phyloP scores from a whole-genome alignment of 2,329 filamentous ascomycete genomes.

The Lasiodiplodia sp. region DNA sequence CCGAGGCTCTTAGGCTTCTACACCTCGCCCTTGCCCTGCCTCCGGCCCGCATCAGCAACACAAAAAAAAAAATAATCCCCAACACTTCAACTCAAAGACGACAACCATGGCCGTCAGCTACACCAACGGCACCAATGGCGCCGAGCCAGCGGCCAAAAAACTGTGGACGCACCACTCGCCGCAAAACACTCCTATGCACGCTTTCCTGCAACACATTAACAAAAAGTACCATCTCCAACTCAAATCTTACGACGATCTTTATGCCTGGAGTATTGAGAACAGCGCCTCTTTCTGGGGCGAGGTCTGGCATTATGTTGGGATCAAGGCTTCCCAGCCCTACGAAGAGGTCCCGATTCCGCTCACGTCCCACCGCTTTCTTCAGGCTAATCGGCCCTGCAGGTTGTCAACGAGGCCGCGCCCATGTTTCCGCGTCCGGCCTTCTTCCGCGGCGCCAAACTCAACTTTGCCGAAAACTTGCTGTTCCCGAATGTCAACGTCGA shows the following conservation, averaged over 20 bases:
- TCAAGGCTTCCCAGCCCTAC: constrained; percentile 72
- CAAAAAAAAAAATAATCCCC: background rate
- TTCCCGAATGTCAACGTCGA: constrained; percentile 69
- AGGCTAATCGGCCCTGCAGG: constrained; percentile 54
- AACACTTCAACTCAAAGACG: background rate
- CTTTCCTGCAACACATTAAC: constrained; percentile 75
- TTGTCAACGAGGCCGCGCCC: constrained; percentile 69
- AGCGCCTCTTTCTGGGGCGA: constrained; percentile 83
- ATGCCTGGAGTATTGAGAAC: constrained; percentile 83
- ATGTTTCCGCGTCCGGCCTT: constrained; percentile 91
- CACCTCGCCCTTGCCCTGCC: constrained; percentile 6
- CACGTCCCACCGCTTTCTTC: background rate
- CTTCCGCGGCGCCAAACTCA: constrained; percentile 79
- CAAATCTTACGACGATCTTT: constrained; percentile 74
- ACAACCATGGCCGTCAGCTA: background rate
- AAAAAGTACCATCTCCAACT: constrained; percentile 69
- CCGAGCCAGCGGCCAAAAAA: constrained; percentile 2
- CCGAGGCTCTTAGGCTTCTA: background rate
- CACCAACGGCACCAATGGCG: constrained; percentile 21
- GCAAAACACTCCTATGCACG: constrained; percentile 72
- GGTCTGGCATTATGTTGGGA: constrained; percentile 81
- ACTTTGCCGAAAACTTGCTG: constrained; percentile 95
- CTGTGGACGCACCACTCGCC: constrained; percentile 77
- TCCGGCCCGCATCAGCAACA: constrained; percentile 2
- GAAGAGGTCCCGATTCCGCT: constrained; percentile 56